phyloP scores from a whole-genome alignment of 352 stramenopile species.

The Globisporangium paroecandrum region DNA sequence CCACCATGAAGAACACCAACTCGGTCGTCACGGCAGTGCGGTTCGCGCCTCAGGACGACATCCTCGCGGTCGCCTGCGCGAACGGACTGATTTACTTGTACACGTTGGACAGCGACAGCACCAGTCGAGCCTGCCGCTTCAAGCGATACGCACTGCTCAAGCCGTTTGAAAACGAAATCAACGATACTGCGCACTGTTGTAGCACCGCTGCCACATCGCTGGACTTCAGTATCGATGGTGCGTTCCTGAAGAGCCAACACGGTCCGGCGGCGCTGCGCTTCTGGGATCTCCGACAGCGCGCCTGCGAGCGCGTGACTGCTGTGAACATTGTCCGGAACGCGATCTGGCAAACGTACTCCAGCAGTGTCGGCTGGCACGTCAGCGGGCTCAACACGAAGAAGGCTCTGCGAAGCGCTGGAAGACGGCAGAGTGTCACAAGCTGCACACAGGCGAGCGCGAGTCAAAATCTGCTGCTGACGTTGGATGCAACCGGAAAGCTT shows the following conservation, averaged over 20 bases:
- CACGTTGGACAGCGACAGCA: conserved; percentile 31
- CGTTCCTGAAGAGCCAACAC: conserved; percentile 59
- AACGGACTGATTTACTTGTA: conserved; percentile 80
- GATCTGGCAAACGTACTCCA: conserved; percentile 53
- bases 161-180: conserved; percentile 26
- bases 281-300: conserved; percentile 56
- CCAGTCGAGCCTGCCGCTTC: conserved; percentile 19
- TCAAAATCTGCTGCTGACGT: conserved; percentile 16
- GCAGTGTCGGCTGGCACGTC: conserved; percentile 43
- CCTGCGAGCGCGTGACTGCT: conserved; percentile 46
- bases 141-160: conserved; percentile 58
- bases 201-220: conserved; percentile 31
- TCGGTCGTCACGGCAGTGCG: conserved; percentile 36
- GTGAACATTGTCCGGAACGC: conserved; percentile 39
- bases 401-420: not conserved
- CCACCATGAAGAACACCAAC: conserved; percentile 64
- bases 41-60: conserved; percentile 40
- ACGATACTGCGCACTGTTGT: not conserved
- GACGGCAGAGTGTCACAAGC: not conserved
- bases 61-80: conserved; percentile 48
- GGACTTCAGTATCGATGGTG: conserved; percentile 65
- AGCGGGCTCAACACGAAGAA: conserved; percentile 14
- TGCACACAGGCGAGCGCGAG: conserved; percentile 14
- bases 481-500: conserved; percentile 13
- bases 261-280: conserved; percentile 32